A percentile compares a stretch with the other conserved stretches of the same genome.
Conservation (phyloP, 177 flowering plant genomes). For the Tripterygium wilfordii region DNA sequence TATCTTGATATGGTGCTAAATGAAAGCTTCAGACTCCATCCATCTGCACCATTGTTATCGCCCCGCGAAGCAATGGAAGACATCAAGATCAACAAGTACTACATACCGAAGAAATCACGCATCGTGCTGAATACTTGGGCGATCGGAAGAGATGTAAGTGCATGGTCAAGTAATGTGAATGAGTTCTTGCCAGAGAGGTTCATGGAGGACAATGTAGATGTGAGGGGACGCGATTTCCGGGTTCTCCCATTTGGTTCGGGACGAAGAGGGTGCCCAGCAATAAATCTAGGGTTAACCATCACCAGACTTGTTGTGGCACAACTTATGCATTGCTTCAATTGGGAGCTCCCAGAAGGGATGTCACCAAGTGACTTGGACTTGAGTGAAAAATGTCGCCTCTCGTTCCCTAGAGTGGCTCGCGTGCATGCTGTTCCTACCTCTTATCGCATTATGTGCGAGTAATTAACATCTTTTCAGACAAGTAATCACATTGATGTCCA, state of each 20-base stretch:
- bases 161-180: conserved; percentile 11
- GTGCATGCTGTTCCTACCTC: conserved; percentile 1
- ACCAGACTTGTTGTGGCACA: conserved; percentile 16
- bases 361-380: conserved; percentile 17
- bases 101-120: conserved; percentile 17
- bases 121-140: conserved; percentile 24
- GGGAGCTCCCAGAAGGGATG: conserved; percentile 21
- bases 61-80: conserved; percentile 24
- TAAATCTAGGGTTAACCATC: conserved; percentile 13
- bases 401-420: background rate
- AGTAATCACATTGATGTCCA: too few species aligned
- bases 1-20: conserved; percentile 27
- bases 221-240: conserved; percentile 24
- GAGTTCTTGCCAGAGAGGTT: conserved; percentile 24
- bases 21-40: conserved; percentile 22
- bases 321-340: conserved; percentile 24
- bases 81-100: conserved; percentile 8
- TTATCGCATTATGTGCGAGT: too few species aligned
- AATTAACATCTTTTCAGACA: too few species aligned
- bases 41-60: conserved; percentile 18
- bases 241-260: conserved; percentile 33
- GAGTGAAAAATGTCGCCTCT: conserved; percentile 19
- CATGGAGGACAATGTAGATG: conserved; percentile 13
- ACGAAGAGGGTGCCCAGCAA: conserved; percentile 25
- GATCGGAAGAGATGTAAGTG: conserved; percentile 20